A percentile compares a stretch with the other conserved stretches of the same genome.
Conservation (phyloP, 2,329 filamentous ascomycete genomes). For the Alternaria novae-zelandiae region DNA sequence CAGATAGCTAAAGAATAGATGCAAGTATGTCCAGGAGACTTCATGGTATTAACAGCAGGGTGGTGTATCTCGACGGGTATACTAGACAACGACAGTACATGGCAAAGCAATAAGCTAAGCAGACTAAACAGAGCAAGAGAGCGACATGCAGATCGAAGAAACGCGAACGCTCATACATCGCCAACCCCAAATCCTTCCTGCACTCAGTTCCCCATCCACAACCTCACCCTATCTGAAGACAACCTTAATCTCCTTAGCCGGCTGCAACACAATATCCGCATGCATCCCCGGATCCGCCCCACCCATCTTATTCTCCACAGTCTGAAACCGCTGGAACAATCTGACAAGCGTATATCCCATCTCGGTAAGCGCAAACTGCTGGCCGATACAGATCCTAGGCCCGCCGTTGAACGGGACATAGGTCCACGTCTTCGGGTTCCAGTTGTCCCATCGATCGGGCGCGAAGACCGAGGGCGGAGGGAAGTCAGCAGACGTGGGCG, state of each 20-base stretch:
- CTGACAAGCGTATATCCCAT: constrained; percentile 58
- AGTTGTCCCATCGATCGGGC: constrained; percentile 57
- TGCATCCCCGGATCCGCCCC: constrained; percentile 49
- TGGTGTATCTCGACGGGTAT: background rate
- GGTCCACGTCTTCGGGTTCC: constrained; percentile 58
- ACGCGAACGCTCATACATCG: background rate
- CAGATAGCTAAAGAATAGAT: background rate
- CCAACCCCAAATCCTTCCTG: background rate
- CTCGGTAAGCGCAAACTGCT: constrained; percentile 60
- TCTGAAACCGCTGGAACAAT: constrained; percentile 53
- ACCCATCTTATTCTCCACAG: constrained; percentile 50
- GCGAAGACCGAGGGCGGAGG: constrained; percentile 52
- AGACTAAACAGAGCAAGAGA: background rate
- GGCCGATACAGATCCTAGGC: constrained; percentile 58
- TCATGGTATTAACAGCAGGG: background rate
- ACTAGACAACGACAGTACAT: background rate
- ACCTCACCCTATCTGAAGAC: constrained; percentile 31
- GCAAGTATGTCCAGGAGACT: background rate
- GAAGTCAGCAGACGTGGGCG: constrained; percentile 46
- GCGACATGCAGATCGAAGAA: background rate
- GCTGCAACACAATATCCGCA: constrained; percentile 58
- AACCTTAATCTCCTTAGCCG: constrained; percentile 50
- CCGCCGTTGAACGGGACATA: constrained; percentile 58
- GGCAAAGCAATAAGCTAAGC: background rate
- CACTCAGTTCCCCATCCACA: background rate